phyloP scores from a whole-genome alignment of 2,329 filamentous ascomycete species.

The Diaporthe citri region DNA sequence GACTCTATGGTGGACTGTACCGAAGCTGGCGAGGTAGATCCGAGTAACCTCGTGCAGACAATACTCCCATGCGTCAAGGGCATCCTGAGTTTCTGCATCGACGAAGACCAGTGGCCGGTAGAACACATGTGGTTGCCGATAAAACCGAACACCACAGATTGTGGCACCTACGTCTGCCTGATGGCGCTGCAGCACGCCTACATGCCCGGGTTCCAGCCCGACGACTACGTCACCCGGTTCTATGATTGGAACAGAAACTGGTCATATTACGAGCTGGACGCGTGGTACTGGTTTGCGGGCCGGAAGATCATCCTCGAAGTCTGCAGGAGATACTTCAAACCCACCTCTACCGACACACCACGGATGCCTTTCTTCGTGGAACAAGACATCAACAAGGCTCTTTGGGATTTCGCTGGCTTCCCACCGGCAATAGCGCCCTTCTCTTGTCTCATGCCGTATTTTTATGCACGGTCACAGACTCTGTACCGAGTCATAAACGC shows the following conservation, averaged over 20 bases:
- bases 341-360: not conserved
- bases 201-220: not conserved
- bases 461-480: not conserved
- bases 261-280: not conserved
- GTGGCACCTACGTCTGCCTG: slow-evolving; percentile 16
- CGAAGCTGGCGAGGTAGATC: too few relatives aligned
- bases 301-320: not conserved
- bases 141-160: not conserved
- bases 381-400: not conserved
- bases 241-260: too few relatives aligned
- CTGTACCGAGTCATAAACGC: not conserved
- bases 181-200: not conserved
- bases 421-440: too few relatives aligned
- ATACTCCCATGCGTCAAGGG: not conserved
- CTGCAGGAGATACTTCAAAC: not conserved
- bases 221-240: not conserved
- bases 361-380: not conserved
- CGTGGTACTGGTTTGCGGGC: not conserved
- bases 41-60: rapidly evolving
- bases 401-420: too few relatives aligned
- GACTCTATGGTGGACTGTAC: not conserved
- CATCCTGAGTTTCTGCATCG: not conserved
- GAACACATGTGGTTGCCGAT: not conserved
- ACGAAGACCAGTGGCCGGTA: not conserved
- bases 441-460: not conserved